Evolutionary conservation across 2,329 filamentous ascomycete species (phyloP).

Genomic region (Penicillium decumbens): DNA sequence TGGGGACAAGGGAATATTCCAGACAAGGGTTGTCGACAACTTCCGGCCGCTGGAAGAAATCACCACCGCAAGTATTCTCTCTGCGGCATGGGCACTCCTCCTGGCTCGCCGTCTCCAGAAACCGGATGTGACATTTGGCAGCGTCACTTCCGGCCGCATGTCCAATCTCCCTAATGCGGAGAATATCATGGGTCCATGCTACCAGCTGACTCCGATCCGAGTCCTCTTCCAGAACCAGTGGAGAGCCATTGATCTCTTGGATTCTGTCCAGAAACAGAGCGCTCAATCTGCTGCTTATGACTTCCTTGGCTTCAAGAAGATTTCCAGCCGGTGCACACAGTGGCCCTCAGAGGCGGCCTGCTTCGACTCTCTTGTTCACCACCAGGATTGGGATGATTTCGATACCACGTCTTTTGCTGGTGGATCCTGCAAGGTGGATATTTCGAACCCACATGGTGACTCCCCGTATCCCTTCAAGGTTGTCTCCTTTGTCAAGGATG

Average conservation of each 20-base stretch:
- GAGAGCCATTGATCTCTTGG: slow-evolving; percentile 49
- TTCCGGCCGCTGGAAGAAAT: slow-evolving; percentile 49
- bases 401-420: slow-evolving; percentile 45
- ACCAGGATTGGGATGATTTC: slow-evolving; percentile 60
- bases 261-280: slow-evolving; percentile 51
- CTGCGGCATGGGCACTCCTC: slow-evolving; percentile 59
- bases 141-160: slow-evolving; percentile 59
- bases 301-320: slow-evolving; percentile 50
- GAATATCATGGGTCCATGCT: slow-evolving; percentile 58
- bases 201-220: slow-evolving; percentile 51
- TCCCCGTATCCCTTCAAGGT: slow-evolving; percentile 31
- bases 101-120: slow-evolving; percentile 50
- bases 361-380: slow-evolving; percentile 54
- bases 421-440: slow-evolving; percentile 49
- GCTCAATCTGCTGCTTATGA: slow-evolving; percentile 51
- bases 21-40: slow-evolving; percentile 29
- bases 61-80: slow-evolving; percentile 58
- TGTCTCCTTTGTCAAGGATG: slow-evolving; percentile 48
- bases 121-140: slow-evolving; percentile 58
- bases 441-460: slow-evolving; percentile 56
- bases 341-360: slow-evolving; percentile 42
- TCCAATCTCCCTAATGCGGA: slow-evolving; percentile 51
- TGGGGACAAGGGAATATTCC: slow-evolving; percentile 25
- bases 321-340: slow-evolving; percentile 46
- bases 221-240: slow-evolving; percentile 49